Evolutionary conservation across 495 filamentous ascomycete genomes (phyloP), one percentile per base, ranked within the genome.

Genomic region (Penicillium coffeae): DNA sequence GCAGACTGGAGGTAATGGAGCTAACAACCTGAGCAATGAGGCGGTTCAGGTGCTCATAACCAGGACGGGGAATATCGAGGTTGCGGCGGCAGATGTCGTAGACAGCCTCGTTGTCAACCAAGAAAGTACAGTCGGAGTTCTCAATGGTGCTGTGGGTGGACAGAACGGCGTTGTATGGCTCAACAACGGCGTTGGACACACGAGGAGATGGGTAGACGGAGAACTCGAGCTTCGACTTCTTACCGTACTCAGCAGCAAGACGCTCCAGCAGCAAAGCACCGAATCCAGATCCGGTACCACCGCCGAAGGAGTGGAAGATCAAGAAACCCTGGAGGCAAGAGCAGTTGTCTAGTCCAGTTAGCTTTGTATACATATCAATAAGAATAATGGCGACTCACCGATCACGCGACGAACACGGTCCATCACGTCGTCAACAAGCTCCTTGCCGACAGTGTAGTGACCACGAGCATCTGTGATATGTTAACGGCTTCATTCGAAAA

Each of bases 181-280:
- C 89, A 22, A 94, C 89, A 38, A 95, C 89, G 14, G 89, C 87
- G 32, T 88, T 92, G 5, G 89, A 88, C 36, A 91, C 85, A 38
- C 86, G 84, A 36, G 89, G 89, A 25, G 89, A 85, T 16, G 89
- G 89, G 72, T 94, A 95, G 58, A 95, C 82, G 38, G 88, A 81
- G 69, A 95, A 95, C 68, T 95, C 89, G 38, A 95, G 84, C 78
- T 95, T 95, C 74, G 82, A 89, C 79, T 95, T 95, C 83, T 93
- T 94, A 68, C 84, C 88, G 62, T 92, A 95, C 68, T 94, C 89
- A 54, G 85, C 85, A 20, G 89, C 85, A 27, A 95, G 84, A 52
- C 88, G 88, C 74, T 95, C 89, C 39, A 93, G 81, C 47, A 95
- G 77, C 19, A 94, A 81, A 48, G 89, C 86, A 69, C 89, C 89